Evolutionary conservation across 306 rosid species (phyloP).

Genomic region (Carpinus fangiana): DNA sequence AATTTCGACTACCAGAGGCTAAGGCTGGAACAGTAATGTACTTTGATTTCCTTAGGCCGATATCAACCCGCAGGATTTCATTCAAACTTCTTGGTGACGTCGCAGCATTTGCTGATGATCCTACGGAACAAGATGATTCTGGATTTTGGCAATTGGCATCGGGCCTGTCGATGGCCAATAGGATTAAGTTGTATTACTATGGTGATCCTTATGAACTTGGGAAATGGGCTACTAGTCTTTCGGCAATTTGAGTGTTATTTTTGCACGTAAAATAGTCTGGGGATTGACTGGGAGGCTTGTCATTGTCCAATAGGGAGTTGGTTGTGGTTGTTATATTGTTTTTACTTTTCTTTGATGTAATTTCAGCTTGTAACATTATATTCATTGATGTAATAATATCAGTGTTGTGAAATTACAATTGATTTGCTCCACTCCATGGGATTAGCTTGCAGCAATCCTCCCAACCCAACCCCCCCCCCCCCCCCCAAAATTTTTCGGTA

Average conservation of each 20-base stretch:
- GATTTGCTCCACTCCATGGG: neutral
- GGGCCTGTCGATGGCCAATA: constrained; percentile 78
- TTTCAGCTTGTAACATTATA: constrained; percentile 38
- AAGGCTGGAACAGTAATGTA: constrained; percentile 85
- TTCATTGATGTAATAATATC: constrained; percentile 45
- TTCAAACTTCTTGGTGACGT: constrained; percentile 90
- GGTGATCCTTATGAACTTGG: constrained; percentile 91
- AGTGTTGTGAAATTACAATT: constrained; percentile 24
- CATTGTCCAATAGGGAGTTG: neutral
- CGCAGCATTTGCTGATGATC: constrained; percentile 79
- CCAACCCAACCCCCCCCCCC: no score
- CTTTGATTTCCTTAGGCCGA: constrained; percentile 77
- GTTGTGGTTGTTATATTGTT: constrained; percentile 25
- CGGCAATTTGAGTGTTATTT: constrained; percentile 53
- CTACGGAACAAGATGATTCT: constrained; percentile 75
- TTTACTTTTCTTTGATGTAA: constrained; percentile 35
- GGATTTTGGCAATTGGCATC: constrained; percentile 57
- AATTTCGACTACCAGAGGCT: constrained; percentile 91
- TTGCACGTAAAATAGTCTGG: constrained; percentile 3
- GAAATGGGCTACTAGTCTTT: constrained; percentile 93
- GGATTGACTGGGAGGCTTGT: constrained; percentile 19
- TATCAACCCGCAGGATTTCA: constrained; percentile 66
- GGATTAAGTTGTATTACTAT: constrained; percentile 71
- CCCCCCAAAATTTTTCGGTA: no score
- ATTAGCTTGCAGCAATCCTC: neutral